These are phyloP conservation scores for Russula foetens DNA, from an alignment of 768 basidiomycete species.

Conservation along the genomic window DNA sequence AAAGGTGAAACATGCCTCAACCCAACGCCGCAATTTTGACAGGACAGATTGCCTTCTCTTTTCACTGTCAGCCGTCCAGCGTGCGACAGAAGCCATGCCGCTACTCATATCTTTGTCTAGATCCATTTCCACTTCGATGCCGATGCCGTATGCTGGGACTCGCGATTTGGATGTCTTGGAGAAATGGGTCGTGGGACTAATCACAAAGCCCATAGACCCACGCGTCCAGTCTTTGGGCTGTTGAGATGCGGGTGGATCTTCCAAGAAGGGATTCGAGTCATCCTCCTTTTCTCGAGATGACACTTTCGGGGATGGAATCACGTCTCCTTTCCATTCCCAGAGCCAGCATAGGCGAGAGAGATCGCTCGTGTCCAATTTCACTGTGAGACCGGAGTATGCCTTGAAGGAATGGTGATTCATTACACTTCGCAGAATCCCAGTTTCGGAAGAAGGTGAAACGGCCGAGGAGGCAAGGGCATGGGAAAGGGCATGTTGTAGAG, in stretches of 20 bases:
- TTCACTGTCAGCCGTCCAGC: conserved; percentile 72
- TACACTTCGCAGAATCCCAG: conserved; percentile 68
- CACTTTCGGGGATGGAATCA: conserved; percentile 26
- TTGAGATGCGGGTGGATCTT: conserved; percentile 20
- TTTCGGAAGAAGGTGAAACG: conserved; percentile 66
- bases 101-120: conserved; percentile 71
- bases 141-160: conserved; percentile 74
- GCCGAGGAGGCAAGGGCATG: conserved; percentile 81
- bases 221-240: conserved; percentile 64
- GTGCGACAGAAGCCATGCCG: conserved; percentile 85
- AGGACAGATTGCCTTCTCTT: conserved; percentile 49
- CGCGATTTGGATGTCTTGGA: conserved; percentile 58
- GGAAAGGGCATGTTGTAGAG: conserved; percentile 74
- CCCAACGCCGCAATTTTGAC: conserved; percentile 57
- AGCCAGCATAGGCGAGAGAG: conserved; percentile 75
- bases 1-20: conserved; percentile 36
- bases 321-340: conserved; percentile 76
- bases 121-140: conserved; percentile 82
- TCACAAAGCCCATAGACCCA: conserved; percentile 69
- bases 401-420: conserved; percentile 67
- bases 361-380: conserved; percentile 60
- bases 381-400: conserved; percentile 58
- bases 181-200: conserved; percentile 66
- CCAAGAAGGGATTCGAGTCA: conserved; percentile 25
- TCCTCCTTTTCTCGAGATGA: conserved; percentile 15